Evolutionary conservation across 2,329 filamentous ascomycete species (phyloP).

Genomic region (Aspergillus sp.): DNA sequence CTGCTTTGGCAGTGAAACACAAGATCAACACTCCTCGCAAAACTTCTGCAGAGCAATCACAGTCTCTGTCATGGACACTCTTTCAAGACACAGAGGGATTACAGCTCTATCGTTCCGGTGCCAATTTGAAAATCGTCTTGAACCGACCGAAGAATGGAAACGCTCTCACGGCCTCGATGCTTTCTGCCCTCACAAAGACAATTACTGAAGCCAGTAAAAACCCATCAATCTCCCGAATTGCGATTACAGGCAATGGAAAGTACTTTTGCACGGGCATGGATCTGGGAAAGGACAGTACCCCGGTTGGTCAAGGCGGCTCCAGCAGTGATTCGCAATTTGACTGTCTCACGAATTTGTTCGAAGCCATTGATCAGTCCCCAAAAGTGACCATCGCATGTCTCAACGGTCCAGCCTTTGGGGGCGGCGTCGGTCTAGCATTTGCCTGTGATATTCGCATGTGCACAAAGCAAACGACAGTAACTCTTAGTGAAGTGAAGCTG

Average conservation of each 20-base stretch:
- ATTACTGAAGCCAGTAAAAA: slow-evolving; percentile 26
- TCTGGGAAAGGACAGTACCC: slow-evolving; percentile 21
- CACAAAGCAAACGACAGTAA: slow-evolving; percentile 17
- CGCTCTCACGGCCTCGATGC: slow-evolving; percentile 37
- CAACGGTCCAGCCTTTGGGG: slow-evolving; percentile 45
- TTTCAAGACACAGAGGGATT: slow-evolving; percentile 21
- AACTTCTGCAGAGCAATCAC: neutral
- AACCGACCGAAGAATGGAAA: slow-evolving; percentile 41
- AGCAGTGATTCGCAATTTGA: slow-evolving; percentile 20
- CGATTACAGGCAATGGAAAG: slow-evolving; percentile 35
- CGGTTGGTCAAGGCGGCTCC: slow-evolving; percentile 16
- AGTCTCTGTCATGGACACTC: slow-evolving; percentile 15
- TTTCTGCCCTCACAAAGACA: slow-evolving; percentile 26
- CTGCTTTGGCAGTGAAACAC: slow-evolving; percentile 17
- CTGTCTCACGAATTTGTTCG: slow-evolving; percentile 29
- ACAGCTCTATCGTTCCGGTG: slow-evolving; percentile 27
- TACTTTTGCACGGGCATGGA: slow-evolving; percentile 47
- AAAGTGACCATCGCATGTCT: slow-evolving; percentile 43
- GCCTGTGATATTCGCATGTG: slow-evolving; percentile 39
- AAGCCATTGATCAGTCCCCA: slow-evolving; percentile 37
- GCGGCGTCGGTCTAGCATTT: slow-evolving; percentile 45
- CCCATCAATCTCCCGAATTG: slow-evolving; percentile 31
- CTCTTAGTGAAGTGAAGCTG: slow-evolving; percentile 40
- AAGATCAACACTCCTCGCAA: neutral
- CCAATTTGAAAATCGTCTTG: slow-evolving; percentile 30